Evolutionary conservation across 768 basidiomycete genomes (phyloP), one percentile per base, ranked within the genome.

Genomic region (Rhodosporidiobolus odoratus): DNA sequence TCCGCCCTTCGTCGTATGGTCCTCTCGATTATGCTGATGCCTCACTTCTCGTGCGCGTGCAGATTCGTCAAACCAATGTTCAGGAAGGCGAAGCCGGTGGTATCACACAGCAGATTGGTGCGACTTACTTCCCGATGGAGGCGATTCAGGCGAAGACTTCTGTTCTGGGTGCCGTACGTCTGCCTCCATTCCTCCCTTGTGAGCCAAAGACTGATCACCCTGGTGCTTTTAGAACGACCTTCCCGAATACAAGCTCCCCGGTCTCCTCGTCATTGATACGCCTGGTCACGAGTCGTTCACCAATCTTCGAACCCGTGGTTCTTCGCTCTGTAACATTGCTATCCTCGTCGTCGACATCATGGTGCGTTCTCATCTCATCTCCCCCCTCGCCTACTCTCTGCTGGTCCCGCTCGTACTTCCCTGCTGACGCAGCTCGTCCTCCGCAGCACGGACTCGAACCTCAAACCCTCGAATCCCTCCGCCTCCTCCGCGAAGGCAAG

Each of bases 271-370:
- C 75, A 98, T 99, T 75, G 96, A 99, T 79, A 99, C 96, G 3
- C 96, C 96, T 65, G 96, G 96, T 65, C 96, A 99, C 86, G 96
- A 98, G 81, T 95, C 93, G 9, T 99, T 99, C 85, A 92, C 92
- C 13, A 98, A 98, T 80, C 80, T 98, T 79, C 91, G 96, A 58
- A 87, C 89, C 23, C 89, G 96, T 78, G 96, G 96, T 78, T 93
- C 91, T 72, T 96, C 93, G 12, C 84, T 99, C 32, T 98, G 95
- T 81, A 98, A 99, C 82, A 98, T 99, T 70, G 96, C 96, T 68
- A 92, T 99, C 77, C 86, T 99, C 59, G 96, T 99, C 68, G 95
- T 99, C 40, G 96, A 98, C 84, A 96, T 98, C 79, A 95, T 95
- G 86, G 90, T 89, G 75, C 41, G 84, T 75, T 15, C 3, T 30